Evolutionary conservation across 106 monocot species (phyloP).

Genomic region (Ottelia alismoides): DNA sequence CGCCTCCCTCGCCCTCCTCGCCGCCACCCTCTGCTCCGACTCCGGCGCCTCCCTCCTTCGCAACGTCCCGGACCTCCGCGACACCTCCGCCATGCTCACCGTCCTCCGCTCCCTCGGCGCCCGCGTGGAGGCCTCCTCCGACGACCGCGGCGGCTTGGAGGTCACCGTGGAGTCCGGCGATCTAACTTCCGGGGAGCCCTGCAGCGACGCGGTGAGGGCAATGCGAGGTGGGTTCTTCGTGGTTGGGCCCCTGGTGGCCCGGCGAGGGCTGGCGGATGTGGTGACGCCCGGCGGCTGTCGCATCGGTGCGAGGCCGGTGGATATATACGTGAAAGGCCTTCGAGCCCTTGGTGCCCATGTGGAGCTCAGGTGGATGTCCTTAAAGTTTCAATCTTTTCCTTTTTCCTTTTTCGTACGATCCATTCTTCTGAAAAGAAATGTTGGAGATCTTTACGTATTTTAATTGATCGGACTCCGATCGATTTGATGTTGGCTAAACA

Average conservation of each 20-base stretch:
- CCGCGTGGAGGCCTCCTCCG: conserved; percentile 15
- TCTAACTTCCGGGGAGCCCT: conserved; percentile 12
- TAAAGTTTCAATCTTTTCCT: not conserved
- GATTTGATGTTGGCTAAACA: too few species aligned
- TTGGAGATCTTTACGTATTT: too few species aligned
- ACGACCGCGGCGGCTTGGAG: conserved; percentile 6
- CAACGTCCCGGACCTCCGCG: conserved; percentile 28
- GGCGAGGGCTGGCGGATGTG: conserved; percentile 40
- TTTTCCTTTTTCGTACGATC: too few species aligned
- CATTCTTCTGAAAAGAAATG: too few species aligned
- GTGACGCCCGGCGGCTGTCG: conserved; percentile 31
- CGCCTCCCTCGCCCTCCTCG: conserved; percentile 41
- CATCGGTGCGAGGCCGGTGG: conserved; percentile 38
- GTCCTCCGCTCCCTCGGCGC: conserved; percentile 28
- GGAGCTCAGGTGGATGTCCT: conserved; percentile 18
- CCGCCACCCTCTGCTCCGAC: conserved; percentile 39
- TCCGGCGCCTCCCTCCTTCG: conserved; percentile 18
- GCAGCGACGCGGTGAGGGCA: conserved; percentile 16
- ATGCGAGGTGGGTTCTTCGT: conserved; percentile 43
- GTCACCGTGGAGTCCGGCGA: conserved; percentile 19
- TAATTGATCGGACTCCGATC: too few species aligned
- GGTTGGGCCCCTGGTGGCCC: conserved; percentile 33
- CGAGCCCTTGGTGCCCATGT: conserved; percentile 24
- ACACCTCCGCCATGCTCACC: conserved; percentile 21
- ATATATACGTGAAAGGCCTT: conserved; percentile 29